Percentiles rank a stretch among this genome's conserved stretches.
These are phyloP conservation scores for Coniochaeta sp. DNA, from an alignment of 2,329 filamentous ascomycete genomes.

Conservation along the genomic window DNA sequence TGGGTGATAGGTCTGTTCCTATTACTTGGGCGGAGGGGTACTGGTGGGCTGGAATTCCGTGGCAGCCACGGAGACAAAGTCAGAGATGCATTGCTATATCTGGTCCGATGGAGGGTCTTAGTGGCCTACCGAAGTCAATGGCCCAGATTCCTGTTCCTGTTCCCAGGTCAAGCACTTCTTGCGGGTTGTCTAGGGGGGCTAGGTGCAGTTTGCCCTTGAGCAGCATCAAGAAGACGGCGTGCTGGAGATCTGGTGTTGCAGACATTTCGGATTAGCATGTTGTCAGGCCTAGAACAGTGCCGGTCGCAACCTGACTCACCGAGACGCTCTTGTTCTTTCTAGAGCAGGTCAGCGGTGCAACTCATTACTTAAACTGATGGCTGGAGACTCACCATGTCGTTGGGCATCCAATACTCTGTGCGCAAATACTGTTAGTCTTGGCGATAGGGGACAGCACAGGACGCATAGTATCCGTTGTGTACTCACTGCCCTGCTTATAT, in stretches of 20 bases:
- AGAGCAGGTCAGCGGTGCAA: neutral
- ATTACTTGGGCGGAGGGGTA: constrained; percentile 14
- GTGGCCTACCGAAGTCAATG: constrained; percentile 12
- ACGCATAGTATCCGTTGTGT: neutral
- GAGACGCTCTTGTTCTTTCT: constrained; percentile 3
- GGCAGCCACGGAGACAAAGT: neutral
- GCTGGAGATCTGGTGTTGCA: constrained; percentile 1
- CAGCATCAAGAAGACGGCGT: neutral
- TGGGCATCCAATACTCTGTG: constrained; percentile 6
- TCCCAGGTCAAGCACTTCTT: constrained; percentile 17
- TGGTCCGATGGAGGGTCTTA: neutral
- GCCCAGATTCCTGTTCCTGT: constrained; percentile 20
- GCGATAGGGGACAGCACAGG: neutral
- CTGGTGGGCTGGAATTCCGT: constrained; percentile 3
- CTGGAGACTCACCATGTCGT: neutral
- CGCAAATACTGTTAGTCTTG: neutral
- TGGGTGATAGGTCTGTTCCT: constrained; percentile 16
- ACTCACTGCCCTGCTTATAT: constrained; percentile 5
- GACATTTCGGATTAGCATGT: neutral
- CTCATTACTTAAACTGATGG: neutral
- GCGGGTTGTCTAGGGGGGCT: constrained; percentile 10
- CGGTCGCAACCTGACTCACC: neutral
- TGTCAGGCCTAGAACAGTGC: neutral
- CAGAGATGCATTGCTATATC: neutral
- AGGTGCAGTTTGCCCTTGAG: constrained; percentile 9